Evolutionary conservation across 2,329 filamentous ascomycete species (phyloP), one percentile per base, ranked within the genome.

Genomic region (Nectriaceae sp.): DNA sequence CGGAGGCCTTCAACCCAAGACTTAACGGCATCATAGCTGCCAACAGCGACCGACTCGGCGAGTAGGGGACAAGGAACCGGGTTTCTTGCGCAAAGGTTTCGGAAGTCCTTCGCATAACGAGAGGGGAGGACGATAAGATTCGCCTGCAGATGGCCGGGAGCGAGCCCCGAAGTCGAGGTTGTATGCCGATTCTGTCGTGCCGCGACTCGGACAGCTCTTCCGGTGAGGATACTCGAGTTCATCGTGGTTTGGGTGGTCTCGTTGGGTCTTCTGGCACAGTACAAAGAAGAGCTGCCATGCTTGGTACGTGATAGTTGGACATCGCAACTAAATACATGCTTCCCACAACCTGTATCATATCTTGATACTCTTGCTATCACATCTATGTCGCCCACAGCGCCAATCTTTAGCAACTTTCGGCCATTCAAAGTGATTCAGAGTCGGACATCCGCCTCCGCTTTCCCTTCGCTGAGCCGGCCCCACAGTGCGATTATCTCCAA

Each of bases 11-110:
- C 46, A 4, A 70, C 29, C 44, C 63, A 50, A 2, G 68, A 69
- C 18, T 64, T 69, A n/a, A 78, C 58, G 3, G 62, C 51, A 40
- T 65, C 58, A 51, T 67, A 77, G 35, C 67, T 59, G 3, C 82
- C 82, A 0, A 70, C 65, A 0, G 53, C 37, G 0, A 67, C 65
- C 3, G 77, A 81, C 58, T 80, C 76, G 11, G 76, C 81, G 10
- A 86, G 69, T 0, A 87, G 67, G 1, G 83, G 83, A 56, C 83
- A 86, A 0, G 83, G 76, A 0, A 85, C 82, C 3, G 83, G 80
- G 54, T 87, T 87, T 41, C 82, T 75, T 2, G 72, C 70, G 63
- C 83, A 86, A 20, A 86, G 76, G 16, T 74, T 63, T 11, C 77
- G 74, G 63, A 85, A 87, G 61, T 85, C 79, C 16, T 68, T 43